Evolutionary conservation across 805 yeast genomes (phyloP).

Genomic region (Candida stauntonica): DNA sequence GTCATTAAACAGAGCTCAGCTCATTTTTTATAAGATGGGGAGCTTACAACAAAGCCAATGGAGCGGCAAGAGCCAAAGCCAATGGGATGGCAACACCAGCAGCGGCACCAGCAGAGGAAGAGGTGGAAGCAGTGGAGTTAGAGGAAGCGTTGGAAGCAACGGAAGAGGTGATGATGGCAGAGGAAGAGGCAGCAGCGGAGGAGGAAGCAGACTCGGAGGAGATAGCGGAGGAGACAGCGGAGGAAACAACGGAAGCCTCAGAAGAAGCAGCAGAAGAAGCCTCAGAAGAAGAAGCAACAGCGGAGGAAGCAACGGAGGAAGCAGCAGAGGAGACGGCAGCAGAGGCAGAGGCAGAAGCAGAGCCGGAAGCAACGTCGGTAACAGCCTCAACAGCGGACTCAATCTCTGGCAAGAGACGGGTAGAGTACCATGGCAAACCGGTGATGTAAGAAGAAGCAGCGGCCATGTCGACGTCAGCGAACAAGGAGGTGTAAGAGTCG

Average conservation of each 20-base stretch:
- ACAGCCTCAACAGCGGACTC: slow-evolving; percentile 14
- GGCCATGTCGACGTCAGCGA: slow-evolving; percentile 22
- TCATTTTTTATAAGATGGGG: too few species aligned
- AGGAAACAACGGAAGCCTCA: slow-evolving; percentile 1
- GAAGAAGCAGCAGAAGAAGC: slow-evolving; percentile 6
- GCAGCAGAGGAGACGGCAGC: slow-evolving; percentile 11
- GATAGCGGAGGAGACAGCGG: slow-evolving; percentile 11
- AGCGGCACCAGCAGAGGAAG: slow-evolving; percentile 10
- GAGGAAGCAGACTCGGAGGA: slow-evolving; percentile 7
- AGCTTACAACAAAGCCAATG: slow-evolving; percentile 18
- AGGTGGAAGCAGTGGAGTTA: slow-evolving; percentile 2
- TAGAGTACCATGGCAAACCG: slow-evolving; percentile 31
- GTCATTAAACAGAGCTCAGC: too few species aligned
- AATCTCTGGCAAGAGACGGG: slow-evolving; percentile 15
- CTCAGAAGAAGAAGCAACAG: slow-evolving; percentile 7
- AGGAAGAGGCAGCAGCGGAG: slow-evolving; percentile 4
- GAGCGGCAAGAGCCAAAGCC: slow-evolving; percentile 16
- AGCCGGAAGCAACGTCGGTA: slow-evolving; percentile 2
- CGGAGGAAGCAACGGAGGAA: slow-evolving; percentile 7
- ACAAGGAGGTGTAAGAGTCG: slow-evolving; percentile 30
- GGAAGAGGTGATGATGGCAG: slow-evolving; percentile 2
- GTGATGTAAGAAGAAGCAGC: slow-evolving; percentile 27
- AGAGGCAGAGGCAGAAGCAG: slow-evolving; percentile 7
- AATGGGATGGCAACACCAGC: slow-evolving; percentile 17
- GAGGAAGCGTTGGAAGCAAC: slow-evolving; percentile 8